These are phyloP conservation scores for Monilinia polystroma DNA, from an alignment of 2,329 filamentous ascomycete species.

Conservation along the genomic window DNA sequence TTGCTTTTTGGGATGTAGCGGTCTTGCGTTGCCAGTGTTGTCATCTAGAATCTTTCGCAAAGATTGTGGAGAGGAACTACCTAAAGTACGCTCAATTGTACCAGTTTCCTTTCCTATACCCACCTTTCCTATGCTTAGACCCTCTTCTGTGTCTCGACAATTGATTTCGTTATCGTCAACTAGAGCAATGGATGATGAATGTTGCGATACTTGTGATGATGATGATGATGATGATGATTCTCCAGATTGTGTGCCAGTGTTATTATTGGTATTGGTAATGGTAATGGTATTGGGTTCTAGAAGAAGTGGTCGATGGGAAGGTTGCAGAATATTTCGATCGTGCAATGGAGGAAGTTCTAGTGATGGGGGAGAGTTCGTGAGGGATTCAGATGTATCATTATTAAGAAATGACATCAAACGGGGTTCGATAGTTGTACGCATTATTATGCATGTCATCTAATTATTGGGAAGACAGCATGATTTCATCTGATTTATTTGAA, in stretches of 20 bases:
- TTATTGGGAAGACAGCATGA: conserved; percentile 15
- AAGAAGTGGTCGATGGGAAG: conserved; percentile 47
- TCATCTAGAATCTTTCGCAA: conserved; percentile 41
- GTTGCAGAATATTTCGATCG: conserved; percentile 46
- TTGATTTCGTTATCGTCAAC: conserved; percentile 39
- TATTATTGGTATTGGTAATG: too few species aligned
- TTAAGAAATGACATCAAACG: conserved; percentile 65
- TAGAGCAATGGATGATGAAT: conserved; percentile 25
- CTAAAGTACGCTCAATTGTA: conserved; percentile 31
- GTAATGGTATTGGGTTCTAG: conserved; percentile 49
- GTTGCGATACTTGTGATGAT: conserved; percentile 28
- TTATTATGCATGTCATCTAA: conserved; percentile 23
- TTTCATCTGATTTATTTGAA: neutral
- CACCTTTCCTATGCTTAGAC: neutral
- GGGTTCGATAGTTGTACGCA: conserved; percentile 58
- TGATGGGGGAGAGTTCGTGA: conserved; percentile 40
- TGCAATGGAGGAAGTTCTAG: conserved; percentile 57
- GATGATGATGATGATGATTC: conserved; percentile 30
- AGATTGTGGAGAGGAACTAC: conserved; percentile 39
- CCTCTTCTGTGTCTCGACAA: conserved; percentile 25
- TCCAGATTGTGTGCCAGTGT: conserved; percentile 38
- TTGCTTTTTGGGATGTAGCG: conserved; percentile 49
- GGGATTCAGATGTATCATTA: conserved; percentile 47
- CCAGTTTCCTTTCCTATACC: neutral
- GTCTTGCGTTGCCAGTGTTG: conserved; percentile 34